Percentiles rank a stretch among this genome's conserved stretches.
Evolutionary conservation across 345 rosid species (phyloP).

Genomic region (Dipteronia sinensis): DNA sequence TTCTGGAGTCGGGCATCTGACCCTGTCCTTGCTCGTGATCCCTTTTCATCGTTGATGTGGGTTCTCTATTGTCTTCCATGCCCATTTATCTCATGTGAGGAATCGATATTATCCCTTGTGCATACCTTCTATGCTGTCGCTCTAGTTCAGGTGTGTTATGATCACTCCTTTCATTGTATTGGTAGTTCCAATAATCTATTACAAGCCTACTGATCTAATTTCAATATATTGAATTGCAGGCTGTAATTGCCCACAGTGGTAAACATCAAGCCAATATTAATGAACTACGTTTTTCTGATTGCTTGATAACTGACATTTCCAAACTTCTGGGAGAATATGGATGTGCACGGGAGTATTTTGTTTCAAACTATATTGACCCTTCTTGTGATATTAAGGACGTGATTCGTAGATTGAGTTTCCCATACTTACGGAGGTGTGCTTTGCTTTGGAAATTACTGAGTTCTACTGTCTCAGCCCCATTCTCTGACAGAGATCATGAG

Average conservation of each 20-base stretch:
- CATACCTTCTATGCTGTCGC: slow-evolving; percentile 79
- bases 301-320: slow-evolving; percentile 58
- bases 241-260: slow-evolving; percentile 52
- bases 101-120: slow-evolving; percentile 75
- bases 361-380: slow-evolving; percentile 48
- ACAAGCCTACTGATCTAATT: slow-evolving; percentile 26
- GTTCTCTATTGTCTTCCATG: slow-evolving; percentile 86
- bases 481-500: slow-evolving; percentile 40
- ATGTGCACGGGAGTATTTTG: slow-evolving; percentile 49
- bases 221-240: slow-evolving; percentile 56
- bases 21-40: slow-evolving; percentile 84
- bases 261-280: slow-evolving; percentile 31
- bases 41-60: slow-evolving; percentile 98
- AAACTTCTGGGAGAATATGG: slow-evolving; percentile 50
- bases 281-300: slow-evolving; percentile 37
- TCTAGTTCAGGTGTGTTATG: slow-evolving; percentile 67
- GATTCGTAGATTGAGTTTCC: slow-evolving; percentile 66
- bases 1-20: slow-evolving; percentile 81
- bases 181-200: neutral
- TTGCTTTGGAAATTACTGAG: slow-evolving; percentile 80
- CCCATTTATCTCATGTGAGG: slow-evolving; percentile 76
- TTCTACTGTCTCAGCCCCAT: slow-evolving; percentile 53
- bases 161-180: slow-evolving; percentile 16
- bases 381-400: slow-evolving; percentile 50
- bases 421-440: slow-evolving; percentile 93